Evolutionary conservation across 331 rosid genomes (phyloP).

Genomic region (Telfairia occidentalis): DNA sequence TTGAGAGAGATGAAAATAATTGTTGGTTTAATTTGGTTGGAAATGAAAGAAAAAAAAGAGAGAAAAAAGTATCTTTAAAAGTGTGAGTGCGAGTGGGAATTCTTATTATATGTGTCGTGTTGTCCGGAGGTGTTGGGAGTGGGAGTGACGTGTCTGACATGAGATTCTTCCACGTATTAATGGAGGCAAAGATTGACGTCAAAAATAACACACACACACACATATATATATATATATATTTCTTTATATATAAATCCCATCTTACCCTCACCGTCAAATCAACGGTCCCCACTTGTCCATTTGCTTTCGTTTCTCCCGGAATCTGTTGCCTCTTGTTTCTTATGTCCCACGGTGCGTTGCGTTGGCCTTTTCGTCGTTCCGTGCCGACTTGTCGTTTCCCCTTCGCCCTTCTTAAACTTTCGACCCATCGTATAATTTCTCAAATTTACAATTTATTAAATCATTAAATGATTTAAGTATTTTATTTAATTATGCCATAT

Average conservation of each 20-base stretch:
- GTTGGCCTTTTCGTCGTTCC: background rate
- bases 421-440: background rate
- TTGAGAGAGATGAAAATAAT: background rate
- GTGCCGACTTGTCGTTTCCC: constrained; percentile 8
- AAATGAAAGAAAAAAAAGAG: background rate
- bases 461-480: no score
- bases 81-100: background rate
- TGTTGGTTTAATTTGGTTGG: background rate
- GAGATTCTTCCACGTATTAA: constrained; percentile 15
- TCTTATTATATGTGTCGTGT: no score
- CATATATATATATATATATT: no score
- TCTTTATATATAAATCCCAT: no score
- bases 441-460: no score
- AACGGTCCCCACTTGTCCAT: constrained; percentile 1
- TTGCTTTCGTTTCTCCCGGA: background rate
- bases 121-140: constrained; percentile 6
- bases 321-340: background rate
- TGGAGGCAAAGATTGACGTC: constrained; percentile 1
- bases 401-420: background rate
- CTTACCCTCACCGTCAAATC: constrained; percentile 2
- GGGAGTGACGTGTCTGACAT: constrained; percentile 13
- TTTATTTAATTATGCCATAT: no score
- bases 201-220: no score
- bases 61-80: background rate
- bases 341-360: background rate